Evolutionary conservation across 208 protist species (phyloP).

Genomic region (Acanthamoeba culbertsoni): DNA sequence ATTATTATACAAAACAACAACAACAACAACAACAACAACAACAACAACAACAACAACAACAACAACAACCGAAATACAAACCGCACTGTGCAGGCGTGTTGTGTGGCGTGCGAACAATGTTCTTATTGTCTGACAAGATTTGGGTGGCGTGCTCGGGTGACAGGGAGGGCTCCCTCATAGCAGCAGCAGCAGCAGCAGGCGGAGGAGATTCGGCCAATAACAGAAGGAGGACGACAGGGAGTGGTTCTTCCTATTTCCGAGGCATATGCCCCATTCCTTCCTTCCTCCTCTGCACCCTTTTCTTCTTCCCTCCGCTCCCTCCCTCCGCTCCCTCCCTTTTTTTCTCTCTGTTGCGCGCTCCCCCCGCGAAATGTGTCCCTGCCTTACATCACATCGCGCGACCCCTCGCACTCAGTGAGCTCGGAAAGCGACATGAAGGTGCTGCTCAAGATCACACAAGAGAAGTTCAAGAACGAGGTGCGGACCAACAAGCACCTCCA

Average conservation of each 20-base stretch:
- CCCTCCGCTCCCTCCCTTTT: neutral
- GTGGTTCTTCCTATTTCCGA: neutral
- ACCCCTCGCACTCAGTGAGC: neutral
- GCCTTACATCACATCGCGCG: neutral
- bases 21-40: too few species aligned
- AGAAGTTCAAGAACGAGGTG: constrained; percentile 22
- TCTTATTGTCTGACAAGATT: too few species aligned
- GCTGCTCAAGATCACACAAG: constrained; percentile 20
- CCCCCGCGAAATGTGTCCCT: neutral
- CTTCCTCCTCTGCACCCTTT: neutral
- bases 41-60: too few species aligned
- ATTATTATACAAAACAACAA: too few species aligned
- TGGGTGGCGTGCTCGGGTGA: too few species aligned
- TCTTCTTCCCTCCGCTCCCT: neutral
- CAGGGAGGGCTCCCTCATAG: neutral
- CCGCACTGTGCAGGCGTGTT: too few species aligned
- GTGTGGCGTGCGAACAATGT: too few species aligned
- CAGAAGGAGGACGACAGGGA: neutral
- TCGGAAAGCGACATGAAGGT: constrained; percentile 52
- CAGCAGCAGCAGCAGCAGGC: neutral
- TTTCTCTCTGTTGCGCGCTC: neutral
- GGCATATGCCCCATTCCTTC: neutral
- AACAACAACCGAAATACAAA: too few species aligned
- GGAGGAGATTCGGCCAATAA: neutral
- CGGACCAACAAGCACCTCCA: neutral